These are phyloP conservation scores for Baorangia bicolor DNA, from an alignment of 768 basidiomycete species.

Conservation along the genomic window DNA sequence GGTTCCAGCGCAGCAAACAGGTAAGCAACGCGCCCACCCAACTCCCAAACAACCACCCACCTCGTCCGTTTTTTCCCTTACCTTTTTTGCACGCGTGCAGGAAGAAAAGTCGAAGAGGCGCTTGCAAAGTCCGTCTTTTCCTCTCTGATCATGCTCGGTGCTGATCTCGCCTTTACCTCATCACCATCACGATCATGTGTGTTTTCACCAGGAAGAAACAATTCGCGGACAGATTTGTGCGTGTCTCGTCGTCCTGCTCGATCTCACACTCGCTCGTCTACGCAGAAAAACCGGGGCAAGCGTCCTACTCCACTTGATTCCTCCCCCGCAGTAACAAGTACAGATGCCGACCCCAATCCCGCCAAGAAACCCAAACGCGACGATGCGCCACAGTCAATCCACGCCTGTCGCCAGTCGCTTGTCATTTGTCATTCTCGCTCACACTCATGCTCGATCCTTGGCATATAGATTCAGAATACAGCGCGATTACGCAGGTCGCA, in stretches of 20 bases:
- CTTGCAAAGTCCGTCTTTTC: slow-evolving; percentile 45
- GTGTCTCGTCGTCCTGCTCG: slow-evolving; percentile 20
- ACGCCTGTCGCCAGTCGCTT: not conserved
- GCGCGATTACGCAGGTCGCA: slow-evolving; percentile 32
- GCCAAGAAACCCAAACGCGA: slow-evolving; percentile 42
- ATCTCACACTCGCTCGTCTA: not conserved
- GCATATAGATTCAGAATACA: slow-evolving; percentile 29
- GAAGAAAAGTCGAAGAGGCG: slow-evolving; percentile 57
- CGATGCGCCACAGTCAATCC: slow-evolving; percentile 29
- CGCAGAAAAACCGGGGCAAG: slow-evolving; percentile 61
- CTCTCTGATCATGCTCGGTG: not conserved
- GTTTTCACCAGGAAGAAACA: slow-evolving; percentile 47
- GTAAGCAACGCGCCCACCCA: slow-evolving; percentile 37
- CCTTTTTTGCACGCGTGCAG: slow-evolving; percentile 32
- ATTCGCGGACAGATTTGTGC: slow-evolving; percentile 62
- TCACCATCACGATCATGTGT: not conserved
- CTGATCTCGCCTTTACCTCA: not conserved
- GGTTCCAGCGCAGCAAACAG: no score
- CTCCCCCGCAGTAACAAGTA: slow-evolving; percentile 31
- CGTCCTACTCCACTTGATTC: slow-evolving; percentile 44
- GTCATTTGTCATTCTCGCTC: not conserved
- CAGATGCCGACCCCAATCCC: slow-evolving; percentile 33
- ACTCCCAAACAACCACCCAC: no score
- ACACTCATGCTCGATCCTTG: not conserved
- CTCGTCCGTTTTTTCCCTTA: not conserved